These are phyloP conservation scores for Cryptosporidium xiaoi DNA, from an alignment of 169 alveolate species.

Conservation along the genomic window DNA sequence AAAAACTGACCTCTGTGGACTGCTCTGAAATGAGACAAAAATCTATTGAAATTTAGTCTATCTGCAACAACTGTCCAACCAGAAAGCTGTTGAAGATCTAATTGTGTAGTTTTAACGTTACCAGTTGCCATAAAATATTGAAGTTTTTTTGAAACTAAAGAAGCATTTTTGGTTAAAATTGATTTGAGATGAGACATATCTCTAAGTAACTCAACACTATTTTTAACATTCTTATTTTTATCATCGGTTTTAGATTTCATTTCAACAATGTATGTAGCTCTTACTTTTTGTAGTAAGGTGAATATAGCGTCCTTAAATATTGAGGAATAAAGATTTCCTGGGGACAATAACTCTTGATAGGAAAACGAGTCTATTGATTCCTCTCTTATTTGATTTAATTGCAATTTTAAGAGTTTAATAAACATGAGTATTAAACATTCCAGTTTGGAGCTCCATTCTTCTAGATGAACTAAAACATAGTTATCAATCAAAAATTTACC, in stretches of 20 bases:
- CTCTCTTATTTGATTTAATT: slow-evolving; percentile 49
- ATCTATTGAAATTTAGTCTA: slow-evolving; percentile 96
- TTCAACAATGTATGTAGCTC: slow-evolving; percentile 78
- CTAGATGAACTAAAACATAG: slow-evolving; percentile 93
- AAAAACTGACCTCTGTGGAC: slow-evolving; percentile 99
- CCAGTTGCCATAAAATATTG: slow-evolving; percentile 97
- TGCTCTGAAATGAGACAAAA: slow-evolving; percentile 96
- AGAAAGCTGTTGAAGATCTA: slow-evolving; percentile 92
- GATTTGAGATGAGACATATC: slow-evolving; percentile 42
- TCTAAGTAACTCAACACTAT: slow-evolving; percentile 3
- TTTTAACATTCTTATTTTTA: slow-evolving; percentile 31
- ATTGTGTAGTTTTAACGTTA: slow-evolving; percentile 87
- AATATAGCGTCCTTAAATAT: slow-evolving; percentile 84
- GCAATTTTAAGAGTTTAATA: slow-evolving; percentile 89
- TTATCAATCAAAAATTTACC: slow-evolving; percentile 92
- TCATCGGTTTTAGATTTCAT: slow-evolving; percentile 4
- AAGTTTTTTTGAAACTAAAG: slow-evolving; percentile 83
- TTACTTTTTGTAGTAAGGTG: slow-evolving; percentile 76
- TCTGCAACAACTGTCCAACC: slow-evolving; percentile 99
- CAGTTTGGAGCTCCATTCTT: slow-evolving; percentile 92
- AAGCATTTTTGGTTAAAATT: slow-evolving; percentile 15
- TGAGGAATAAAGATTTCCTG: slow-evolving; percentile 86
- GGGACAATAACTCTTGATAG: slow-evolving; percentile 84
- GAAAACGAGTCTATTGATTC: slow-evolving; percentile 85
- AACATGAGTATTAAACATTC: slow-evolving; percentile 94